A percentile compares a stretch with the other conserved stretches of the same genome.
These are phyloP conservation scores for Leucoagaricus sp. DNA, from an alignment of 1,284 basidiomycete species.

Conservation along the genomic window DNA sequence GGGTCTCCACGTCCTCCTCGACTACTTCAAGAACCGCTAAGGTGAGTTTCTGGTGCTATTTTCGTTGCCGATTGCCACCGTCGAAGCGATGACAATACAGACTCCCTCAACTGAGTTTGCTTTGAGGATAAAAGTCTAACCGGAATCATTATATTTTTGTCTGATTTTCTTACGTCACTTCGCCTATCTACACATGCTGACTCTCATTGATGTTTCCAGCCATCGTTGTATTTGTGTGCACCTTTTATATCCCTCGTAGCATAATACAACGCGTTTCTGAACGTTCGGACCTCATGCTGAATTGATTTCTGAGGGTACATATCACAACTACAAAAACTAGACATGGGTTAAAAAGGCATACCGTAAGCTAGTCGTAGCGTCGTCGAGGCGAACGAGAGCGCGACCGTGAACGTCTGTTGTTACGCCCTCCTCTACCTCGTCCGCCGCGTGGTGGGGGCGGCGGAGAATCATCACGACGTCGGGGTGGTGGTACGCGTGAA, in stretches of 20 bases:
- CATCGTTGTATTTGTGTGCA: conserved; percentile 2
- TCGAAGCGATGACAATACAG: conserved; percentile 71
- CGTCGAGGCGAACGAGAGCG: conserved; percentile 12
- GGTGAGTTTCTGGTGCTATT: conserved; percentile 32
- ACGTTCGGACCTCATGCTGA: background rate
- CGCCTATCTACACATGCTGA: background rate
- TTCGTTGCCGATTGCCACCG: conserved; percentile 17
- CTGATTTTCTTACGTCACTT: conserved; percentile 45
- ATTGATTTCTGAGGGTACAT: background rate
- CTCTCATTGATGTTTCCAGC: background rate
- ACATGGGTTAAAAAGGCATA: background rate
- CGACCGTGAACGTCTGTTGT: conserved; percentile 34
- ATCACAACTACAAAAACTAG: background rate
- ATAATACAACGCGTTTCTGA: conserved; percentile 1
- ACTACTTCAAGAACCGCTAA: conserved; percentile 95
- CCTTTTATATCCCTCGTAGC: conserved; percentile 8
- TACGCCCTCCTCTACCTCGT: conserved; percentile 41
- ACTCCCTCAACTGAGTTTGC: conserved; percentile 84
- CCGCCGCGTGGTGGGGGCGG: conserved; percentile 30
- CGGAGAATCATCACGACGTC: conserved; percentile 41
- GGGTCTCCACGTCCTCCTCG: conserved; percentile 95
- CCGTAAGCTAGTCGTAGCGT: conserved; percentile 1
- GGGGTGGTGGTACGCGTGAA: conserved; percentile 41
- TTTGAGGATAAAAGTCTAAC: conserved; percentile 76
- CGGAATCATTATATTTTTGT: conserved; percentile 80